phyloP scores from a whole-genome alignment of 805 yeast genomes.

The Metschnikowia orientalis region DNA sequence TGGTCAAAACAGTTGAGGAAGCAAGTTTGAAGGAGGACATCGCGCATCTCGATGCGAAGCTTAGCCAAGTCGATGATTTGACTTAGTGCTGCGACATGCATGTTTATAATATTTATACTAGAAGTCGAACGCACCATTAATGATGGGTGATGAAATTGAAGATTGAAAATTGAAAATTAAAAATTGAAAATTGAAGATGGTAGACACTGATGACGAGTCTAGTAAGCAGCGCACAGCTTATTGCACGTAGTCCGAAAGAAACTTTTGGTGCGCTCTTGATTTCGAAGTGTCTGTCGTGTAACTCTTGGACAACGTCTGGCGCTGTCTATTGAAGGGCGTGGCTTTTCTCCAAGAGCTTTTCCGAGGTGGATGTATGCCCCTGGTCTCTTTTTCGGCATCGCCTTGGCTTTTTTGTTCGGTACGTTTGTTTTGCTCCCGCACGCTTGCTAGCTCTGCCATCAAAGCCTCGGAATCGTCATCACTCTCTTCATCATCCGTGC shows the following conservation, averaged over 20 bases:
- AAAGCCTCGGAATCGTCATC: constrained; percentile 16
- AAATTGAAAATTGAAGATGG: too few relatives aligned
- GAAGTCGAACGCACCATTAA: background rate
- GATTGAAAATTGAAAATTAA: too few relatives aligned
- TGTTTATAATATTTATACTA: background rate
- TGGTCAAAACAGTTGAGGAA: constrained; percentile 94
- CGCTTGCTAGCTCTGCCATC: constrained; percentile 20
- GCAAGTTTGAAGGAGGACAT: constrained; percentile 86
- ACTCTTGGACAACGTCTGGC: constrained; percentile 5
- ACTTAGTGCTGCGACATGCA: constrained; percentile 4
- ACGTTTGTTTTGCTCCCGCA: constrained; percentile 9
- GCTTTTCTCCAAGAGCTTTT: constrained; percentile 29
- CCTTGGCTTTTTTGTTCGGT: background rate
- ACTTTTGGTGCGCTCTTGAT: constrained; percentile 33
- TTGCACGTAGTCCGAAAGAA: constrained; percentile 31
- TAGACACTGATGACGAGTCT: too few relatives aligned
- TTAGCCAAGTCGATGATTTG: constrained; percentile 34
- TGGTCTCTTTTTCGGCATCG: background rate
- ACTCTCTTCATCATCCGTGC: constrained; percentile 6
- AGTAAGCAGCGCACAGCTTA: too few relatives aligned
- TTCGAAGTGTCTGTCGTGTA: constrained; percentile 33
- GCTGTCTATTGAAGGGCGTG: constrained; percentile 20
- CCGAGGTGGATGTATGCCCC: too few relatives aligned
- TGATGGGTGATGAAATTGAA: too few relatives aligned
- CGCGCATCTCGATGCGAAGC: constrained; percentile 68